A percentile compares a stretch with the other conserved stretches of the same genome.
phyloP scores from a whole-genome alignment of 441 rosid species.

The Brassica balearica region DNA sequence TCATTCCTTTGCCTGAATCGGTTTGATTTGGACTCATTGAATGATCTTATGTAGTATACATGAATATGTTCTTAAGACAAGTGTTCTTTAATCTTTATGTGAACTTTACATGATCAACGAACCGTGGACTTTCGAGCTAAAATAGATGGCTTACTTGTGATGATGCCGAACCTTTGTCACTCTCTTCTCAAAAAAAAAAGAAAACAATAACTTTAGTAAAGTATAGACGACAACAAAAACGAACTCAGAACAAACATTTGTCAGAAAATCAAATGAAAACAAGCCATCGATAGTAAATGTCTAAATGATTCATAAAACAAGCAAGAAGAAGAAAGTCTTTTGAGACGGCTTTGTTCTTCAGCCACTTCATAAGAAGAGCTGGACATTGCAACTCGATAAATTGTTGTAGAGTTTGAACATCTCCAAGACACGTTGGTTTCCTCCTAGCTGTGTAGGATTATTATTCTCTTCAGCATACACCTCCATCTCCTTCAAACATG shows the following conservation, averaged over 20 bases:
- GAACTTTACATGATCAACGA: too few relatives aligned
- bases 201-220: too few relatives aligned
- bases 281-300: not conserved
- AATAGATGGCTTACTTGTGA: too few relatives aligned
- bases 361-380: not conserved
- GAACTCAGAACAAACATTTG: not conserved
- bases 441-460: not conserved
- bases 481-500: slow-evolving; percentile 19
- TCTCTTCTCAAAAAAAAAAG: not conserved
- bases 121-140: too few relatives aligned
- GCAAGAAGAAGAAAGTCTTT: not conserved
- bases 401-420: not conserved
- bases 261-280: not conserved
- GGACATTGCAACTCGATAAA: slow-evolving; percentile 13
- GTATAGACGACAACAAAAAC: too few relatives aligned
- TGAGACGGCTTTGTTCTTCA: too few relatives aligned
- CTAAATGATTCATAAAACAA: not conserved
- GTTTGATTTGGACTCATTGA: too few relatives aligned
- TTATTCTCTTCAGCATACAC: slow-evolving; percentile 7
- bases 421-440: not conserved
- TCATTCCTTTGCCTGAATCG: not conserved
- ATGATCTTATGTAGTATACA: too few relatives aligned
- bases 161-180: not conserved
- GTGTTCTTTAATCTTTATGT: too few relatives aligned
- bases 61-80: too few relatives aligned